phyloP scores from a whole-genome alignment of 2,329 filamentous ascomycete genomes.

The Aspergillus melleus region DNA sequence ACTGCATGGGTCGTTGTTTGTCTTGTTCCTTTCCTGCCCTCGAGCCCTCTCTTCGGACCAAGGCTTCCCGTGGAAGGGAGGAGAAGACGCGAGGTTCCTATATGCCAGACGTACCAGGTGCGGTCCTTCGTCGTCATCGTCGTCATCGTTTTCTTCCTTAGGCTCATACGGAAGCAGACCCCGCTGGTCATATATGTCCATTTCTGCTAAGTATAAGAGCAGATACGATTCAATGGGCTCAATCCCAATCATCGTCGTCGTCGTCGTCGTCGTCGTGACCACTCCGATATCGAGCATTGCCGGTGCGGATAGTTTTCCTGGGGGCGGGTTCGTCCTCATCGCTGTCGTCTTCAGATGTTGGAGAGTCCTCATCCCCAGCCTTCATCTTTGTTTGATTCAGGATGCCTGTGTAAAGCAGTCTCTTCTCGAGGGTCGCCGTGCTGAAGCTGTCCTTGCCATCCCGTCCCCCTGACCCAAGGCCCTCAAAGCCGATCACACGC shows the following conservation, averaged over 20 bases:
- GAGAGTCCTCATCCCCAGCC: constrained; percentile 25
- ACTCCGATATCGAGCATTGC: constrained; percentile 26
- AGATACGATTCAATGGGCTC: constrained; percentile 16
- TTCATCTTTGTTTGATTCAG: constrained; percentile 37
- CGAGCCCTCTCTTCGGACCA: background rate
- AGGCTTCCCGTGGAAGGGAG: background rate
- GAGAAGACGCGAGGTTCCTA: background rate
- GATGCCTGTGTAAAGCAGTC: constrained; percentile 41
- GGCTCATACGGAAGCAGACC: background rate
- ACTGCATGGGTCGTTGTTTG: background rate
- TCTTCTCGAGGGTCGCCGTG: constrained; percentile 43
- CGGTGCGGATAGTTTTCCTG: constrained; percentile 32
- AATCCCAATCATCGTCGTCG: constrained; percentile 50
- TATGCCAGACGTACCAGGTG: background rate
- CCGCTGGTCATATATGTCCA: background rate
- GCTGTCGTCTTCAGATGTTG: constrained; percentile 26
- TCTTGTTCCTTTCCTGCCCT: background rate
- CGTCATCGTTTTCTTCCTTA: background rate
- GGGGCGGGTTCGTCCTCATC: constrained; percentile 18
- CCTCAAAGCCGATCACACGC: constrained; percentile 50
- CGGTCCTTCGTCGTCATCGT: background rate
- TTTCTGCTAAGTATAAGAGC: background rate
- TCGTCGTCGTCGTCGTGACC: constrained; percentile 45
- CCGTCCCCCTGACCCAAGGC: constrained; percentile 38
- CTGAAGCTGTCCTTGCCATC: constrained; percentile 43